These are phyloP conservation scores for Fusarium setosum DNA, from an alignment of 2,329 filamentous ascomycete species.

Conservation along the genomic window DNA sequence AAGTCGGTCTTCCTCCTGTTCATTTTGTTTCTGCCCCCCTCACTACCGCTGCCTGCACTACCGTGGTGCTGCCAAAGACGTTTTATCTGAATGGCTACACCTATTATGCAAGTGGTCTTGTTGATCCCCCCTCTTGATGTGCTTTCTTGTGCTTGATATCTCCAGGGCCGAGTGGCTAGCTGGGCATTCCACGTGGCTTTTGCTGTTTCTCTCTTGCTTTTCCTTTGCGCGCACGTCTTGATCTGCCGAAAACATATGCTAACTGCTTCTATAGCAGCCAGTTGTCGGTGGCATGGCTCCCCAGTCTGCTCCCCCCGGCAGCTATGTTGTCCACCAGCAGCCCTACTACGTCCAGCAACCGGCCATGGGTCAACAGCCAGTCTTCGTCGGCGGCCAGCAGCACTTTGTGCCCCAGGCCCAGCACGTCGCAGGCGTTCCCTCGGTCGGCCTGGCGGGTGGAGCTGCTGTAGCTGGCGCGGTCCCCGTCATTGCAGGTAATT, in stretches of 20 bases:
- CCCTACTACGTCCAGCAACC: slow-evolving; percentile 47
- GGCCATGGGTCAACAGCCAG: slow-evolving; percentile 43
- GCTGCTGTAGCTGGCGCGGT: slow-evolving; percentile 36
- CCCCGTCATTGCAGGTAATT: slow-evolving; percentile 56
- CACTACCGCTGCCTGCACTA: slow-evolving; percentile 39
- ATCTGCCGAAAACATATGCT: slow-evolving; percentile 14
- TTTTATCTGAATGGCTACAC: slow-evolving; percentile 46
- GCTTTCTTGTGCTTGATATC: not conserved
- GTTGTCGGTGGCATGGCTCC: slow-evolving; percentile 41
- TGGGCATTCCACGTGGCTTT: not conserved
- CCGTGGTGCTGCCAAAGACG: slow-evolving; percentile 48
- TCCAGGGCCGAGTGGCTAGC: slow-evolving; percentile 6
- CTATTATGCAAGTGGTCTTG: slow-evolving; percentile 55
- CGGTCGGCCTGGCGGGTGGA: slow-evolving; percentile 41
- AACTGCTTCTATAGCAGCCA: slow-evolving; percentile 45
- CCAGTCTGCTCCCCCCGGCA: slow-evolving; percentile 41
- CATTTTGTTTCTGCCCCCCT: slow-evolving; percentile 41
- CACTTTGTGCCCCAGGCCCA: slow-evolving; percentile 41
- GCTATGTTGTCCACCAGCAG: slow-evolving; percentile 49
- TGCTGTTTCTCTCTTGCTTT: not conserved
- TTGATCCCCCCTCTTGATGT: slow-evolving; percentile 2
- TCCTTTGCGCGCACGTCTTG: not conserved
- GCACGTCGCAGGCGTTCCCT: slow-evolving; percentile 41
- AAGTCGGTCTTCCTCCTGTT: slow-evolving; percentile 47
- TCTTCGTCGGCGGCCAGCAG: slow-evolving; percentile 47